A percentile compares a stretch with the other conserved stretches of the same genome.
These are phyloP conservation scores for Elongisporangium anandrum DNA, from an alignment of 352 stramenopile species.

Conservation along the genomic window DNA sequence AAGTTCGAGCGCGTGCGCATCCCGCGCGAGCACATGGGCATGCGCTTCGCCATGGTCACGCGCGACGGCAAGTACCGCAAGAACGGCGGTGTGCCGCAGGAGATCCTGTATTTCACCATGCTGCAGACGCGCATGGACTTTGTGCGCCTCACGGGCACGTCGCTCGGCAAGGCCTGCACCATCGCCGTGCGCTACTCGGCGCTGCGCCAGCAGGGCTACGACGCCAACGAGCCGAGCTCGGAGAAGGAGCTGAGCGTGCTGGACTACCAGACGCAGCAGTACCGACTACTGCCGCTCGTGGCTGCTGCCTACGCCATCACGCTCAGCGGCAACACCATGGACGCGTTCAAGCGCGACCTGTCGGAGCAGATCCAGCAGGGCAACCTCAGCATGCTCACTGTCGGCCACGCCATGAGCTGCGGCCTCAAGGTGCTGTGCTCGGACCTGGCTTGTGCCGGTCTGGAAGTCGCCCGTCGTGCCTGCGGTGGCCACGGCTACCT, in stretches of 20 bases:
- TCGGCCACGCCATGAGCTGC: constrained; percentile 57
- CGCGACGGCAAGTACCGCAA: constrained; percentile 60
- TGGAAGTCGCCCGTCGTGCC: constrained; percentile 53
- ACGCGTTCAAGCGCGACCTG: constrained; percentile 39
- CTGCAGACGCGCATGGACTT: constrained; percentile 71
- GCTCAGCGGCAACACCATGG: constrained; percentile 50
- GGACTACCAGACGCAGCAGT: constrained; percentile 95
- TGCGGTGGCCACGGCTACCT: constrained; percentile 95
- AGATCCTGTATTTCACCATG: constrained; percentile 81
- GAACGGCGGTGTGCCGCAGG: constrained; percentile 35
- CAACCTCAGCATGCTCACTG: constrained; percentile 35
- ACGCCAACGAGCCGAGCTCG: constrained; percentile 41
- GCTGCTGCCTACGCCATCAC: constrained; percentile 90
- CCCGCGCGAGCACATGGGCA: constrained; percentile 64
- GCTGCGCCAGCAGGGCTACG: constrained; percentile 86
- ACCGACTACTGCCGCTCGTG: constrained; percentile 91
- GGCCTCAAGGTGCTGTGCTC: constrained; percentile 57
- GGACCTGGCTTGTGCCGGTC: constrained; percentile 42
- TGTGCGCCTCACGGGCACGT: constrained; percentile 34
- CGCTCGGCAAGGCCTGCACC: constrained; percentile 86
- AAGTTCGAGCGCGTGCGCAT: constrained; percentile 55
- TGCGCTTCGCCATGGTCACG: constrained; percentile 52
- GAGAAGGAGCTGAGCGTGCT: constrained; percentile 88
- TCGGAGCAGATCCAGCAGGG: constrained; percentile 37
- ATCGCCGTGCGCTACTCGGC: constrained; percentile 94